Conservation (phyloP, 2,329 filamentous ascomycete genomes). For the Niveomyces coronatus region DNA sequence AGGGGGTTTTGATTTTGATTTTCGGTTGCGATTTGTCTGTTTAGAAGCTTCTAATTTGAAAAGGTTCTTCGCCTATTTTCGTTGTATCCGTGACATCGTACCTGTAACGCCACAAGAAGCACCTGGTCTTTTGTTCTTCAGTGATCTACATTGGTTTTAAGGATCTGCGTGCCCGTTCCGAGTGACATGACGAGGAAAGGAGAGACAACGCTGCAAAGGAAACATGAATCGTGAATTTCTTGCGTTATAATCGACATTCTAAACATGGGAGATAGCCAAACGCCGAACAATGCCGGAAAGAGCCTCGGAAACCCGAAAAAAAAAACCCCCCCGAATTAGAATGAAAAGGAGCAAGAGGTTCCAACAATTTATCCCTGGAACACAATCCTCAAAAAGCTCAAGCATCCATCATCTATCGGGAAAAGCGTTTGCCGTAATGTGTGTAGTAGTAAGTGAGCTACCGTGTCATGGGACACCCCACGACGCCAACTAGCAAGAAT, state of each 20-base stretch:
- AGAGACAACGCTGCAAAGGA: too few relatives aligned
- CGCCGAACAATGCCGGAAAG: conserved; percentile 5
- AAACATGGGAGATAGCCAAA: conserved; percentile 3
- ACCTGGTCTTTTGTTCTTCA: too few relatives aligned
- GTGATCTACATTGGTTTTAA: too few relatives aligned
- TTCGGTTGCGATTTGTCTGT: not conserved
- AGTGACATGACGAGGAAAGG: too few relatives aligned
- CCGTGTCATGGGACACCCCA: not conserved
- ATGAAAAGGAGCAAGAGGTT: not conserved
- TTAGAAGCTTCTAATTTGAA: not conserved
- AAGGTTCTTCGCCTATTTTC: not conserved
- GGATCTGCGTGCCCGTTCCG: too few relatives aligned
- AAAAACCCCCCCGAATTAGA: not conserved
- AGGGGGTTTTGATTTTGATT: not conserved
- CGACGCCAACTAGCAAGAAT: too few relatives aligned
- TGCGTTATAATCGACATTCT: too few relatives aligned
- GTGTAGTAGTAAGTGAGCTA: too few relatives aligned
- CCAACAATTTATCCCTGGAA: not conserved
- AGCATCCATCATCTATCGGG: not conserved
- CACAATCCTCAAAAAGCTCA: not conserved
- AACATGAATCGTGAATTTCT: too few relatives aligned
- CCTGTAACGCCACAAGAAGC: not conserved
- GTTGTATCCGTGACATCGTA: not conserved
- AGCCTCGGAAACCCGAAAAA: conserved; percentile 6
- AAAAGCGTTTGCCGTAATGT: too few relatives aligned